These are phyloP conservation scores for Geranium rotundifolium DNA, from an alignment of 345 rosid species.

Conservation along the genomic window DNA sequence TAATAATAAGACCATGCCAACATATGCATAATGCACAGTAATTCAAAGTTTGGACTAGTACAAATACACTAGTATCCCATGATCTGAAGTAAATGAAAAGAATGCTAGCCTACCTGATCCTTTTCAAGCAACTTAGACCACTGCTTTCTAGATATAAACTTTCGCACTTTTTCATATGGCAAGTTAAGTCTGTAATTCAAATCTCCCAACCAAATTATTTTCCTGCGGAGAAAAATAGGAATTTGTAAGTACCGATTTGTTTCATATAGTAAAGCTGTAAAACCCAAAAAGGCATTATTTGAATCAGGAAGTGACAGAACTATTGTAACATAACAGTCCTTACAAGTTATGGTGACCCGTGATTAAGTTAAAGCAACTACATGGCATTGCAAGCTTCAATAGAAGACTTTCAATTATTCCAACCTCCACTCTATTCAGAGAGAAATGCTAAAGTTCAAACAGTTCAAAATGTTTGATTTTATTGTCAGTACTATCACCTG, in stretches of 20 bases:
- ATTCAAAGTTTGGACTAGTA: neutral
- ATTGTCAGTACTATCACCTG: too few species aligned
- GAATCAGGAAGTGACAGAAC: neutral
- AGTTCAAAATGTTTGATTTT: too few species aligned
- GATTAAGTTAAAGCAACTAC: too few species aligned
- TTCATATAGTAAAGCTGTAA: neutral
- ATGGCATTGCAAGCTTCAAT: too few species aligned
- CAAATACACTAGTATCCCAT: neutral
- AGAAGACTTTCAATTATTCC: too few species aligned
- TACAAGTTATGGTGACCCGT: too few species aligned
- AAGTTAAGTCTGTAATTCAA: slow-evolving; percentile 76
- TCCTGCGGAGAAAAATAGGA: slow-evolving; percentile 34
- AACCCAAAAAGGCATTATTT: neutral
- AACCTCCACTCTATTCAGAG: too few species aligned
- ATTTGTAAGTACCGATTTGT: neutral
- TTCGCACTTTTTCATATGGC: slow-evolving; percentile 55
- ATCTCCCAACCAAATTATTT: slow-evolving; percentile 89
- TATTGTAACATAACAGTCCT: neutral
- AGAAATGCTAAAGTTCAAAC: too few species aligned
- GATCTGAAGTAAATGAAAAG: neutral
- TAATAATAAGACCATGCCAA: neutral
- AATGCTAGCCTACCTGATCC: slow-evolving; percentile 56
- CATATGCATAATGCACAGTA: neutral
- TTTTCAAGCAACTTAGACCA: slow-evolving; percentile 59
- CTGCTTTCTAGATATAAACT: slow-evolving; percentile 48